phyloP scores from a whole-genome alignment of 2,329 filamentous ascomycete genomes.

The Zasmidium citrigriseum region DNA sequence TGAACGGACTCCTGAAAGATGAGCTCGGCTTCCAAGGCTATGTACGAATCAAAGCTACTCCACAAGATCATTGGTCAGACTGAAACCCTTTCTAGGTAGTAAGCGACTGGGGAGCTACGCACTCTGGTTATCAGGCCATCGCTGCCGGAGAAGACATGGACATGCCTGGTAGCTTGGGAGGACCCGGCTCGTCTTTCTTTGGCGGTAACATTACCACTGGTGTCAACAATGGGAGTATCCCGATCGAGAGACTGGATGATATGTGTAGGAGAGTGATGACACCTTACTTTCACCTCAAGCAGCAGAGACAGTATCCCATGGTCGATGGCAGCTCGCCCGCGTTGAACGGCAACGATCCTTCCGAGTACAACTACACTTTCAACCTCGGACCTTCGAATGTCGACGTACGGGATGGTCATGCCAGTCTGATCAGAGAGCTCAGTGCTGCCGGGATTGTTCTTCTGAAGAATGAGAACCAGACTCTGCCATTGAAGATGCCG shows the following conservation, averaged over 20 bases:
- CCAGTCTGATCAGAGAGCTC: slow-evolving; percentile 40
- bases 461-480: slow-evolving; percentile 52
- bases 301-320: slow-evolving; percentile 47
- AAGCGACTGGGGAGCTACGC: slow-evolving; percentile 64
- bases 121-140: slow-evolving; percentile 53
- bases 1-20: slow-evolving; percentile 70
- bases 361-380: slow-evolving; percentile 33
- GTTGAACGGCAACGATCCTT: slow-evolving; percentile 11
- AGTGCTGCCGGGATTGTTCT: slow-evolving; percentile 44
- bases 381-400: slow-evolving; percentile 33
- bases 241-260: slow-evolving; percentile 57
- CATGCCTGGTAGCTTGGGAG: slow-evolving; percentile 53
- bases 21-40: slow-evolving; percentile 72
- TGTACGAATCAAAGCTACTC: no score
- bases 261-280: slow-evolving; percentile 57
- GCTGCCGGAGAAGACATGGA: slow-evolving; percentile 31
- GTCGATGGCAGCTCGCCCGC: slow-evolving; percentile 36
- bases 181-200: slow-evolving; percentile 23
- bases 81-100: slow-evolving; percentile 52
- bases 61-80: background rate
- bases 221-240: slow-evolving; percentile 56
- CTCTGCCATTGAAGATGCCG: slow-evolving; percentile 56
- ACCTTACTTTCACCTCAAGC: slow-evolving; percentile 59
- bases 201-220: slow-evolving; percentile 46
- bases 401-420: slow-evolving; percentile 41